Evolutionary conservation across 345 rosid genomes (phyloP).

Genomic region (Eucalyptus polyanthemos): DNA sequence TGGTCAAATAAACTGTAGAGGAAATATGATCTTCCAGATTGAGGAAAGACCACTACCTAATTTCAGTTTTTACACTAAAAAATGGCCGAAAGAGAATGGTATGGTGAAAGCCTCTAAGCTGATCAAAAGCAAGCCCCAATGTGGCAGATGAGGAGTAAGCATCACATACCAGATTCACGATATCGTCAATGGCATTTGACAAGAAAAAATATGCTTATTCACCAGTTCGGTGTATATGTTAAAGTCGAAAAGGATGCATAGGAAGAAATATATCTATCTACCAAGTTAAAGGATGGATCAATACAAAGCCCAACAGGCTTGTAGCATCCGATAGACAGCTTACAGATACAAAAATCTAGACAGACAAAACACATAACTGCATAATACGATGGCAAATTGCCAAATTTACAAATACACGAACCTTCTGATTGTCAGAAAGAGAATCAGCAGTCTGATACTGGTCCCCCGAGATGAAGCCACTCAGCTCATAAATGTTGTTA

Average conservation of each 20-base stretch:
- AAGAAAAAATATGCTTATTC: not conserved
- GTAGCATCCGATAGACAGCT: not conserved
- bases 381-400: not conserved
- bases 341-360: not conserved
- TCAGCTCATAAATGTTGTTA: conserved; percentile 74
- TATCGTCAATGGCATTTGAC: not conserved
- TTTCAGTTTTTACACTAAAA: not conserved
- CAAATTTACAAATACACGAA: not conserved
- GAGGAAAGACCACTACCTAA: not conserved
- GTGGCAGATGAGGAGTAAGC: not conserved
- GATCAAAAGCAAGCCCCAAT: not conserved
- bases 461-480: conserved; percentile 80
- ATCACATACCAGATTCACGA: not conserved
- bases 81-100: not conserved
- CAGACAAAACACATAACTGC: not conserved
- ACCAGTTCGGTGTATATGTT: not conserved
- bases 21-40: not conserved
- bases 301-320: not conserved
- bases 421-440: conserved; percentile 92
- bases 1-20: not conserved
- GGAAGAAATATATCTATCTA: not conserved
- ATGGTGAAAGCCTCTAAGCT: not conserved
- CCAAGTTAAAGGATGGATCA: not conserved
- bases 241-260: not conserved
- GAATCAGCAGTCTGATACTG: conserved; percentile 74